Evolutionary conservation across 331 rosid species (phyloP).

Genomic region (Saraca asoca): DNA sequence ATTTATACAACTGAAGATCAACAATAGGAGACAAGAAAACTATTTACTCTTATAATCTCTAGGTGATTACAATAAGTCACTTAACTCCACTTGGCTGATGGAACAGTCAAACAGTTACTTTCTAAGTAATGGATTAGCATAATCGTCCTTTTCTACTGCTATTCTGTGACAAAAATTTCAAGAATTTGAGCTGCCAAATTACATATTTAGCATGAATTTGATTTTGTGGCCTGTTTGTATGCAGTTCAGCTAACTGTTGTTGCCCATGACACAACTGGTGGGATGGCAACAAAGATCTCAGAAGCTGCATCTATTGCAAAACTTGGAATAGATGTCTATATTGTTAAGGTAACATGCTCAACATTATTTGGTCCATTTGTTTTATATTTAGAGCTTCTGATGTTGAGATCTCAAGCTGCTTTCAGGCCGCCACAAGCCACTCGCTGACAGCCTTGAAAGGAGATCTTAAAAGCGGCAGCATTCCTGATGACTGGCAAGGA

Average conservation of each 20-base stretch:
- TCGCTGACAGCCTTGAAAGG: constrained; percentile 74
- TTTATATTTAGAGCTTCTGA: constrained; percentile 23
- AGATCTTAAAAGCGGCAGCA: constrained; percentile 51
- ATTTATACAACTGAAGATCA: constrained; percentile 9
- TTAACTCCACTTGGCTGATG: neutral
- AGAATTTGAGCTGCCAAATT: constrained; percentile 2
- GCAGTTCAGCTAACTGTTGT: constrained; percentile 65
- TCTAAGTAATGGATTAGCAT: neutral
- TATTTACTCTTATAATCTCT: neutral
- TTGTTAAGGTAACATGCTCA: constrained; percentile 59
- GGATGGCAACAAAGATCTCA: constrained; percentile 77
- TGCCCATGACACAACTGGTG: constrained; percentile 89
- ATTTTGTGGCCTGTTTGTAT: neutral
- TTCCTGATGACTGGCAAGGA: constrained; percentile 91
- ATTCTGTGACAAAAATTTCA: constrained; percentile 2
- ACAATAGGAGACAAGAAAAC: constrained; percentile 3
- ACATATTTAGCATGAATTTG: neutral
- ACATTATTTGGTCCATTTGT: constrained; percentile 13
- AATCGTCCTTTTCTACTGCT: neutral
- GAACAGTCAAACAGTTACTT: no score
- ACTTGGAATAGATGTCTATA: constrained; percentile 82
- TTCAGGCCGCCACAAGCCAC: constrained; percentile 87
- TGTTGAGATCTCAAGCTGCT: constrained; percentile 30
- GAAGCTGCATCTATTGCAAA: constrained; percentile 92
- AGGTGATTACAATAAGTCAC: neutral